Evolutionary conservation across 768 basidiomycete species (phyloP), one percentile per base, ranked within the genome.

Genomic region (Tylopilus intermedius): DNA sequence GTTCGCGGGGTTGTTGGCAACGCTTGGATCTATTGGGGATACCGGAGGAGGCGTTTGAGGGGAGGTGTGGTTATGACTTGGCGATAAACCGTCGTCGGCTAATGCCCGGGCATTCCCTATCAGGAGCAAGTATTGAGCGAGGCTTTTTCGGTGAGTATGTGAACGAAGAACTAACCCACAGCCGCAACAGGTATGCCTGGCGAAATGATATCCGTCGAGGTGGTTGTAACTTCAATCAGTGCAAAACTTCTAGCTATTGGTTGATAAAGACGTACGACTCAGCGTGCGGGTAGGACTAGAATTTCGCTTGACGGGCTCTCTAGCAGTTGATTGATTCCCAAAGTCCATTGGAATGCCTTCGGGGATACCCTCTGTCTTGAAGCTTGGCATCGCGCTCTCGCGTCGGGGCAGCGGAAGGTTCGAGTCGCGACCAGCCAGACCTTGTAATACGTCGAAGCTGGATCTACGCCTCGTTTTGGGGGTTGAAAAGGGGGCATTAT

Each of bases 31-130:
- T 59, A 69, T 64, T 8, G 72, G 68, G 18, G 48, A 18, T 40
- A 64, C 64, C 24, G 68, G 65, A 37, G 68, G 65, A 37, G 70
- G 64, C 2, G 62, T 65, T 48, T 64, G 62, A 50, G 56, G 51
- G 47, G 70, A 64, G 18, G 68, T 71, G 54, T 62, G 71, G n/a
- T 56, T 66, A 5, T 37, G 32, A 49, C 64, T 69, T 45, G 72
- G 66, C 35, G 68, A 64, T 62, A 74, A 70, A 33, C 82, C 81
- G 57, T 90, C 88, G 46, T 91, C 90, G 29, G 90, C 86, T 58
- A 93, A 73, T 26, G 85, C 85, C 42, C 88, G 84, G 39, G 89
- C 90, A 73, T 92, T 90, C 44, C 90, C 90, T 91, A 69, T 51
- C 53, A 60, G 40, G 47, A 60, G 47, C 45, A 51, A 49, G 38